Conservation (phyloP, 164 flowering plant genomes). For the Aristolochia californica region DNA sequence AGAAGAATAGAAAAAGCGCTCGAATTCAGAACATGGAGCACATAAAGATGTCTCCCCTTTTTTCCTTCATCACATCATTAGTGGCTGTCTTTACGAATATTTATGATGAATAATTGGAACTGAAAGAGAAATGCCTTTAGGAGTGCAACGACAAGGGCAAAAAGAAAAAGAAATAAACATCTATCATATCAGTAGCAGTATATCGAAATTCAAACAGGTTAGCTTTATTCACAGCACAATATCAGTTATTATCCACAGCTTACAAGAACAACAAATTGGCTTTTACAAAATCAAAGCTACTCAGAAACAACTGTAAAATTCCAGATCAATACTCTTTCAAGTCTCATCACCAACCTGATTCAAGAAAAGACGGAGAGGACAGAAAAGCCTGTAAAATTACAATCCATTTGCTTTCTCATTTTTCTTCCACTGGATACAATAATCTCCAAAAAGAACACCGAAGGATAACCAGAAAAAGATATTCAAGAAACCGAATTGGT, state of each 20-base stretch:
- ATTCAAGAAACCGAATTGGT: neutral
- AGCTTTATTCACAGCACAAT: conserved; percentile 3
- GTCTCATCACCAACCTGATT: neutral
- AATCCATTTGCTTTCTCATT: neutral
- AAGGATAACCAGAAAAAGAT: neutral
- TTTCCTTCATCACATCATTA: neutral
- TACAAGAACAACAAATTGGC: conserved; percentile 6
- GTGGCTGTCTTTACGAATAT: neutral
- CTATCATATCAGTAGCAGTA: too few relatives aligned
- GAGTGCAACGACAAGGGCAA: too few relatives aligned
- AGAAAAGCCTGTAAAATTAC: neutral
- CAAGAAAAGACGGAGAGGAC: neutral
- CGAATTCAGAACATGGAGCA: neutral
- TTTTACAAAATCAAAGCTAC: conserved; percentile 7
- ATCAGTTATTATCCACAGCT: conserved; percentile 5
- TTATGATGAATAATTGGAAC: neutral
- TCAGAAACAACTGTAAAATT: neutral
- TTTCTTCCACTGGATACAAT: neutral
- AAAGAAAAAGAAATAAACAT: too few relatives aligned
- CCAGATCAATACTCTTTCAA: neutral
- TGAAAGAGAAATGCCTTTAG: too few relatives aligned
- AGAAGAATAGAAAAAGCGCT: neutral
- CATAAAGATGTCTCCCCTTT: neutral
- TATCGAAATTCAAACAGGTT: neutral
- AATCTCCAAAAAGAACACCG: neutral